Conservation (phyloP, 345 rosid species). For the Tarenaya hassleriana region DNA sequence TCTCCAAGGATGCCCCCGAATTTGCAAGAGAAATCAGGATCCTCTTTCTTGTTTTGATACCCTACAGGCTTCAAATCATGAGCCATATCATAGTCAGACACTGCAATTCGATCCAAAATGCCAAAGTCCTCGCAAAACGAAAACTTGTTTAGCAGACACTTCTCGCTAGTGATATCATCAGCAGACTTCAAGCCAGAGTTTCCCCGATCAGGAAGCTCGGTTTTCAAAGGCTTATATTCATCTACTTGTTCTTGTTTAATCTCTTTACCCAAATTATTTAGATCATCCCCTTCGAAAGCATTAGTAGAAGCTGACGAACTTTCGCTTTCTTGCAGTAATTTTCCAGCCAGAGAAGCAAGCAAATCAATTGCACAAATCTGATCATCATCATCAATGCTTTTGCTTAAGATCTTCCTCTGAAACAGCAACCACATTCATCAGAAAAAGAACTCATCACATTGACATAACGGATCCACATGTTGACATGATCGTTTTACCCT, state of each 20-base stretch:
- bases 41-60: constrained; percentile 21
- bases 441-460: not conserved
- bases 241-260: constrained; percentile 36
- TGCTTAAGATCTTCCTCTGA: constrained; percentile 46
- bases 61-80: constrained; percentile 28
- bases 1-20: constrained; percentile 31
- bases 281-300: constrained; percentile 46
- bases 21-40: constrained; percentile 22
- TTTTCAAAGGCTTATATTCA: constrained; percentile 36
- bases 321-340: constrained; percentile 74
- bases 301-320: constrained; percentile 67
- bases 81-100: constrained; percentile 25
- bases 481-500: constrained; percentile 43
- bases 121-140: constrained; percentile 29
- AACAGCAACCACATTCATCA: constrained; percentile 28
- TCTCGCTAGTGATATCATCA: constrained; percentile 26
- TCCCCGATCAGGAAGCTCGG: constrained; percentile 38
- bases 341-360: constrained; percentile 85
- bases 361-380: constrained; percentile 68
- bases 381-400: constrained; percentile 27
- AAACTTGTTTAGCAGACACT: constrained; percentile 22
- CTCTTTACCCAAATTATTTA: constrained; percentile 22
- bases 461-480: constrained; percentile 12
- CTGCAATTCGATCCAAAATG: constrained; percentile 27
- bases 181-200: constrained; percentile 28